Evolutionary conservation across 768 basidiomycete genomes (phyloP).

Genomic region (Pisolithus orientalis): DNA sequence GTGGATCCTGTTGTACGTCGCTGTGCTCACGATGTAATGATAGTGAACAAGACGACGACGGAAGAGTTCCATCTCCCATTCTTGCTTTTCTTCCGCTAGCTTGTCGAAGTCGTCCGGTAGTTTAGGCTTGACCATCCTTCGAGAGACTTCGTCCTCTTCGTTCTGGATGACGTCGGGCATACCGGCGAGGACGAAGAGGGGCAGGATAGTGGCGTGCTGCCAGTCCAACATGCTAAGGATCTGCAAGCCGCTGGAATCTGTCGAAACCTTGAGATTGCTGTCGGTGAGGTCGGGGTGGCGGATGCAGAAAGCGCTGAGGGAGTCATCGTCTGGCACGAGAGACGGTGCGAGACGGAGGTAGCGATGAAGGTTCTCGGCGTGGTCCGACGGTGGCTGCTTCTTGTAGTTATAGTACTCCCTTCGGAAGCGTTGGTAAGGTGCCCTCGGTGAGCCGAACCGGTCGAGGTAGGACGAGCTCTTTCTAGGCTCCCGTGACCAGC

Average conservation of each 20-base stretch:
- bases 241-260: conserved; percentile 33
- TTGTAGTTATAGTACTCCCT: conserved; percentile 41
- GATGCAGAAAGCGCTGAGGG: conserved; percentile 40
- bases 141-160: conserved; percentile 36
- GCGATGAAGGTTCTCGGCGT: conserved; percentile 43
- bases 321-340: conserved; percentile 35
- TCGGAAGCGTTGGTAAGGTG: not conserved
- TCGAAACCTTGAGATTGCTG: conserved; percentile 43
- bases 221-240: conserved; percentile 45
- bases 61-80: conserved; percentile 30
- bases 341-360: conserved; percentile 28
- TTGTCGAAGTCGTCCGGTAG: conserved; percentile 38
- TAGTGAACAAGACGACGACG: conserved; percentile 43
- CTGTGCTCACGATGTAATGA: conserved; percentile 41
- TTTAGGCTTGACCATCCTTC: conserved; percentile 32
- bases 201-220: conserved; percentile 51
- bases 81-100: conserved; percentile 33
- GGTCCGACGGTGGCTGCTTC: conserved; percentile 41
- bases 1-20: conserved; percentile 40
- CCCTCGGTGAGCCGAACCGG: not conserved
- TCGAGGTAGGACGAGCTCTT: not conserved
- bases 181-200: conserved; percentile 43
- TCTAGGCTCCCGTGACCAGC: not conserved
- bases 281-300: conserved; percentile 37
- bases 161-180: conserved; percentile 42